Evolutionary conservation across 202 grass and related monocot genomes (phyloP).

Genomic region (Zizania palustris): DNA sequence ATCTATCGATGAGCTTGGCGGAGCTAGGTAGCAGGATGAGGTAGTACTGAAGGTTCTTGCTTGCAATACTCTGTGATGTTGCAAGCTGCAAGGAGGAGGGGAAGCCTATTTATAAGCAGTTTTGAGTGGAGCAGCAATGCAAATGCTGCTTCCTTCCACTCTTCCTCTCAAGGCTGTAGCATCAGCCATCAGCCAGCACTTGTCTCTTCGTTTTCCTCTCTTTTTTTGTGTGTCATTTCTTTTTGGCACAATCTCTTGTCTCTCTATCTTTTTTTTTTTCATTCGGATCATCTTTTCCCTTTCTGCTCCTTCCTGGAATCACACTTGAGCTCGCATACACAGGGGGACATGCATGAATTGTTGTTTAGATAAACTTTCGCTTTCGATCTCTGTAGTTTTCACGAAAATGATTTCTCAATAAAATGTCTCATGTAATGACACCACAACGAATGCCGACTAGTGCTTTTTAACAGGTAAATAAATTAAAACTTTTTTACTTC

Average conservation of each 20-base stretch:
- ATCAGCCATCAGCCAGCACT: slow-evolving; percentile 41
- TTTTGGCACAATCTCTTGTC: not conserved
- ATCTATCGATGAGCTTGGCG: not conserved
- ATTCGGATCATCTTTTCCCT: not conserved
- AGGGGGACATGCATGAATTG: not conserved
- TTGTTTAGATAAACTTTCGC: slow-evolving; percentile 11
- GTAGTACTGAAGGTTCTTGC: slow-evolving; percentile 23
- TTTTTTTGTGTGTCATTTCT: not conserved
- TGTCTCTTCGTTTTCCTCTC: not conserved
- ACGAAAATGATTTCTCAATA: not conserved
- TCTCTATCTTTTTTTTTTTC: not conserved
- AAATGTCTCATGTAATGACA: slow-evolving; percentile 31
- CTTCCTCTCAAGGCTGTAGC: slow-evolving; percentile 31
- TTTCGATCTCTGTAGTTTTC: not conserved
- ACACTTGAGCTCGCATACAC: not conserved
- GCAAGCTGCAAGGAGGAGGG: slow-evolving; percentile 33
- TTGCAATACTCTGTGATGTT: slow-evolving; percentile 24
- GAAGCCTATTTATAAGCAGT: slow-evolving; percentile 52
- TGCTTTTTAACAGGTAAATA: not conserved
- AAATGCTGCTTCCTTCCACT: slow-evolving; percentile 4
- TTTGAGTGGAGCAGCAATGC: no score
- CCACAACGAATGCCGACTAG: slow-evolving; percentile 40
- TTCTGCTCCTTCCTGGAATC: slow-evolving; percentile 46
- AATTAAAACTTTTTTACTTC: not conserved
- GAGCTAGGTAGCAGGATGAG: slow-evolving; percentile 1